Evolutionary conservation across 2,329 filamentous ascomycete species (phyloP), one percentile per base, ranked within the genome.

Genomic region (Aspergillus sp.): DNA sequence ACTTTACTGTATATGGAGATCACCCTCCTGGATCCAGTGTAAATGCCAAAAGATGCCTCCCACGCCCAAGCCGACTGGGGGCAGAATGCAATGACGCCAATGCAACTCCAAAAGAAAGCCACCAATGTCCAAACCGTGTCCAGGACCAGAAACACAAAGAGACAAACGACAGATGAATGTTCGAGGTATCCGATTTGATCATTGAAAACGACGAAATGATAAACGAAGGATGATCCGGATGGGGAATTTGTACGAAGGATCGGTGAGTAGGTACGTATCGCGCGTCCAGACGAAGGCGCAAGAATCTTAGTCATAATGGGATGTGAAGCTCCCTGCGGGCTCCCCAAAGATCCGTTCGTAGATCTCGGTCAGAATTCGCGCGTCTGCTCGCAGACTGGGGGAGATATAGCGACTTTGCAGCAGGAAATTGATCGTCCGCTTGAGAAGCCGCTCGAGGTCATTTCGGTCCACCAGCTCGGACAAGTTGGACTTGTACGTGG

Each of bases 341-440:
- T 60, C 53, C 10, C 81, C 75, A 48, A 76, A 76, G 14, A 76
- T 70, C 51, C 71, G 73, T 11, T 65, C 59, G 26, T 76, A 73
- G 47, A 81, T 79, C 47, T 79, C 75, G 40, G 76, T 72, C 13
- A 96, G 78, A 53, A 96, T 94, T 47, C 82, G 80, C 66, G 87
- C 82, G 68, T 96, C 91, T 44, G 83, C 82, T 45, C 76, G 73
- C 6, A 96, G 81, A 7, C 89, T 87, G 45, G 90, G 90, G 0
- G 89, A 89, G 20, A 88, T 87, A 7, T 86, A 82, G 30, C 84
- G 79, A 26, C 89, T 85, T 52, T 87, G 78, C 43, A 80, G 74
- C 47, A 97, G 80, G 67, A 96, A 93, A 2, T 73, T 70, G 57
- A 96, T 90, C 0, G 93, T 97, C 55, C 83, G 85, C 38, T 76